phyloP scores from a whole-genome alignment of 495 filamentous ascomycete species.

The Annulohypoxylon bovei region DNA sequence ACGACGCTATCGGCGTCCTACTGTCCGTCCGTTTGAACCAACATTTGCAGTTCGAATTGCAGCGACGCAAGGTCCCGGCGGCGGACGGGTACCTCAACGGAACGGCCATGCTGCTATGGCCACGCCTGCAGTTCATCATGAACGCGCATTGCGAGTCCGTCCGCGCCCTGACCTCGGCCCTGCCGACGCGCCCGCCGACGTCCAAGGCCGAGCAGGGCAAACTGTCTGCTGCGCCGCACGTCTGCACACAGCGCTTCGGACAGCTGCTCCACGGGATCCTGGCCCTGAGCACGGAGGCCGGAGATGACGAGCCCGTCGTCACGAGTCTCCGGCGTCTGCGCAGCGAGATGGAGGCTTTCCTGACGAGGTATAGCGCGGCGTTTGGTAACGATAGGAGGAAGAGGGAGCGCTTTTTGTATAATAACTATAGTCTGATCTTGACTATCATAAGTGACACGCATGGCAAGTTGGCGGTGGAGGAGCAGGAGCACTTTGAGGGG shows the following conservation, averaged over 20 bases:
- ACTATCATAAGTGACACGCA: slow-evolving; percentile 89
- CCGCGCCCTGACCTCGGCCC: slow-evolving; percentile 65
- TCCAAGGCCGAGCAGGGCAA: slow-evolving; percentile 68
- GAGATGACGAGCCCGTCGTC: slow-evolving; percentile 91
- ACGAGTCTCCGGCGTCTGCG: slow-evolving; percentile 79
- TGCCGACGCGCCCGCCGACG: slow-evolving; percentile 55
- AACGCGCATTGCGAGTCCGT: slow-evolving; percentile 91
- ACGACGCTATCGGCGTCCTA: slow-evolving; percentile 85
- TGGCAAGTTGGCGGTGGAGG: slow-evolving; percentile 80
- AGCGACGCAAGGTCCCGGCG: slow-evolving; percentile 87
- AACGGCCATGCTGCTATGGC: slow-evolving; percentile 95
- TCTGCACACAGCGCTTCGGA: slow-evolving; percentile 90
- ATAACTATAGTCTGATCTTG: slow-evolving; percentile 91
- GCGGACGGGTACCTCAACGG: slow-evolving; percentile 93
- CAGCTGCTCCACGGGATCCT: slow-evolving; percentile 88
- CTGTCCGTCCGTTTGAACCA: slow-evolving; percentile 95
- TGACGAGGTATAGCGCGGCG: slow-evolving; percentile 69
- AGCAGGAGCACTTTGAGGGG: slow-evolving; percentile 73
- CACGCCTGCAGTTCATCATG: slow-evolving; percentile 92
- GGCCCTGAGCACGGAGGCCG: slow-evolving; percentile 81
- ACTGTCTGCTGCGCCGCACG: slow-evolving; percentile 86
- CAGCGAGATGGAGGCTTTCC: slow-evolving; percentile 78
- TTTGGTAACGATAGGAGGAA: slow-evolving; percentile 77
- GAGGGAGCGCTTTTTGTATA: slow-evolving; percentile 86
- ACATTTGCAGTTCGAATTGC: slow-evolving; percentile 89